These are phyloP conservation scores for Albatrellus ellisii DNA, from an alignment of 768 basidiomycete species.

Conservation along the genomic window DNA sequence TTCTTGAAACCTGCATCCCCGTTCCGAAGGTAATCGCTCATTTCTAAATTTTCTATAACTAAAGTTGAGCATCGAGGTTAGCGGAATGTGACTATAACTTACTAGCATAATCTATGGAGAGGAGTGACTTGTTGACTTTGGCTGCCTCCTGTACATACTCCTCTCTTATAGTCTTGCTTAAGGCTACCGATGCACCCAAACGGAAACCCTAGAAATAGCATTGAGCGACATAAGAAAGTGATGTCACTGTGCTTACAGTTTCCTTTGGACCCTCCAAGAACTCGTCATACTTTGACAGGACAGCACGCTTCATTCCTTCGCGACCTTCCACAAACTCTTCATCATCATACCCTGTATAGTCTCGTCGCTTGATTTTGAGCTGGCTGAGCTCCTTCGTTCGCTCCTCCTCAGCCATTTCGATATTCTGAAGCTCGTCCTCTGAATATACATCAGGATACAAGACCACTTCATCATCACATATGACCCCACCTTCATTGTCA, in stretches of 20 bases:
- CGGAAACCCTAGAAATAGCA: slow-evolving; percentile 65
- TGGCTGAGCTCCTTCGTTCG: slow-evolving; percentile 67
- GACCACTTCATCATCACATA: background rate
- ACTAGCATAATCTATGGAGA: slow-evolving; percentile 89
- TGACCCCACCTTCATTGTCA: slow-evolving; percentile 72
- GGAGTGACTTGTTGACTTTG: slow-evolving; percentile 63
- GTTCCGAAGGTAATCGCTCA: slow-evolving; percentile 80
- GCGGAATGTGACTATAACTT: slow-evolving; percentile 18
- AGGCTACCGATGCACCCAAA: slow-evolving; percentile 49
- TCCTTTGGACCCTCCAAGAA: slow-evolving; percentile 65
- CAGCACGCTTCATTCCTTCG: slow-evolving; percentile 67
- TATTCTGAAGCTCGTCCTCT: slow-evolving; percentile 98
- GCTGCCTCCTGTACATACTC: slow-evolving; percentile 38
- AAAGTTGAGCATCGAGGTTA: slow-evolving; percentile 7
- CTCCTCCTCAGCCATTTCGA: slow-evolving; percentile 88
- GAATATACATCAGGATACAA: slow-evolving; percentile 5
- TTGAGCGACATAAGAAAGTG: slow-evolving; percentile 1
- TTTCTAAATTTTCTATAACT: slow-evolving; percentile 65
- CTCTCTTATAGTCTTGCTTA: slow-evolving; percentile 24
- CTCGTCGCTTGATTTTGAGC: slow-evolving; percentile 75
- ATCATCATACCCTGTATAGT: slow-evolving; percentile 94
- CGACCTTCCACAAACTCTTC: slow-evolving; percentile 76
- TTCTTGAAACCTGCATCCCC: slow-evolving; percentile 95
- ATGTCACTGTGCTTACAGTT: slow-evolving; percentile 31
- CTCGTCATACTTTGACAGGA: slow-evolving; percentile 91